phyloP scores from a whole-genome alignment of 352 stramenopile genomes.

The Globisporangium alternatum region DNA sequence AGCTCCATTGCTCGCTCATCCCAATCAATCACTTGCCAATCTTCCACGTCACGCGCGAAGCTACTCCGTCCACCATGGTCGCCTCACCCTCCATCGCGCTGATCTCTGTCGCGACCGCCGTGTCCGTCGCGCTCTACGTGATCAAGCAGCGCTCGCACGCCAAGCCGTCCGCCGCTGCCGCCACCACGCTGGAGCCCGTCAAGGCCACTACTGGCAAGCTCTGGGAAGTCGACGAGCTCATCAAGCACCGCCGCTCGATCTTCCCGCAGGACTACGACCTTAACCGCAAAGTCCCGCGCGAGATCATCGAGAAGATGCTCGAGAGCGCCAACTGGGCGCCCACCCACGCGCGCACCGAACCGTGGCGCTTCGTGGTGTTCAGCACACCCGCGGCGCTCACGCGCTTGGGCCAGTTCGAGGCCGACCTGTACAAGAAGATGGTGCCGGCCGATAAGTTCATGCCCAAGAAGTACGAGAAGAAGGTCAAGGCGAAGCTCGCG shows the following conservation, averaged over 20 bases:
- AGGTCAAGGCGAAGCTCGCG: constrained; percentile 60
- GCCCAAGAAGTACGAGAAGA: constrained; percentile 78
- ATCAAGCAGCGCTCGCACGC: constrained; percentile 29
- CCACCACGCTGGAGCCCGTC: constrained; percentile 17
- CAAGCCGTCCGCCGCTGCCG: constrained; percentile 8
- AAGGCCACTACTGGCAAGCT: constrained; percentile 32
- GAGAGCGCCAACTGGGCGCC: constrained; percentile 77
- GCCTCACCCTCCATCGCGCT: constrained; percentile 23
- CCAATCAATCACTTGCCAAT: constrained; percentile 6
- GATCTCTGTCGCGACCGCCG: constrained; percentile 29
- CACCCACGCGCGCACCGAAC: constrained; percentile 74
- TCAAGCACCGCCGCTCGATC: constrained; percentile 69
- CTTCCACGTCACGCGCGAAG: background rate
- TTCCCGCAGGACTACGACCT: constrained; percentile 71
- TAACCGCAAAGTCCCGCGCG: constrained; percentile 41
- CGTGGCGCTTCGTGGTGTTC: constrained; percentile 82
- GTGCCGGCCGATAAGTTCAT: constrained; percentile 68
- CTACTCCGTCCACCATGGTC: constrained; percentile 17
- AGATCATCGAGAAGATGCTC: constrained; percentile 73
- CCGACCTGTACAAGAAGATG: constrained; percentile 65
- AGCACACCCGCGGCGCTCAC: constrained; percentile 41
- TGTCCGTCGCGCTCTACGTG: constrained; percentile 35
- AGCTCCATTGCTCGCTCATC: background rate
- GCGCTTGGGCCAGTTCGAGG: constrained; percentile 58
- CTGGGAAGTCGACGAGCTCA: constrained; percentile 71